Evolutionary conservation across 2,329 filamentous ascomycete genomes (phyloP).

Genomic region (Fusarium austroafricanum): DNA sequence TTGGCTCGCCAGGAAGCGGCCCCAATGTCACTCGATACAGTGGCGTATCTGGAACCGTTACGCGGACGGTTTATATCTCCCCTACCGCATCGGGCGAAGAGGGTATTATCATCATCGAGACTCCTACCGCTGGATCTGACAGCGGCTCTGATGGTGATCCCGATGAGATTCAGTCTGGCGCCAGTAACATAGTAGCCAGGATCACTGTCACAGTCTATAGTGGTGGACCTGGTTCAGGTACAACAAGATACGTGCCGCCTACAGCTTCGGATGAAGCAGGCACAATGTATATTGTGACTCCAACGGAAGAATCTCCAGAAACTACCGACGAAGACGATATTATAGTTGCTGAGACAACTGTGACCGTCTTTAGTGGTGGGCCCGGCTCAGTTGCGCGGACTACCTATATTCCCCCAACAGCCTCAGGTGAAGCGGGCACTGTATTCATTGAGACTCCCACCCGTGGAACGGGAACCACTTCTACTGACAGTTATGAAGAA

Average conservation of each 20-base stretch:
- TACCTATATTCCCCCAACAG: slow-evolving; percentile 5
- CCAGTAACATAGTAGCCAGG: too few species aligned
- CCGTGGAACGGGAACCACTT: too few species aligned
- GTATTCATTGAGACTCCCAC: slow-evolving; percentile 9
- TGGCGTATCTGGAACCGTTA: background rate
- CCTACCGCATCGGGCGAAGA: slow-evolving; percentile 5
- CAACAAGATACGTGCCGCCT: background rate
- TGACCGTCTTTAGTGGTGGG: slow-evolving; percentile 5
- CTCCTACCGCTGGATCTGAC: background rate
- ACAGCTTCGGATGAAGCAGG: slow-evolving; percentile 1
- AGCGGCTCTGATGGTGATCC: too few species aligned
- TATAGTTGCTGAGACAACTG: background rate
- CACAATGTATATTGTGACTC: background rate
- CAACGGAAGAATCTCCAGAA: background rate
- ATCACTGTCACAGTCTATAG: slow-evolving; percentile 2
- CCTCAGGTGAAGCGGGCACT: background rate
- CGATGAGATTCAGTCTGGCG: too few species aligned
- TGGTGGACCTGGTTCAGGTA: background rate
- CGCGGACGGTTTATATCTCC: slow-evolving; percentile 2
- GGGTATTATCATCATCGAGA: slow-evolving; percentile 16
- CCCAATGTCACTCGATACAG: background rate
- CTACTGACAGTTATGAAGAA: too few species aligned
- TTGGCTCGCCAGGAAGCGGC: background rate
- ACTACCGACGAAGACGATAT: background rate
- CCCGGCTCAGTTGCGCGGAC: slow-evolving; percentile 1